Base-by-base conservation (phyloP, 768 basidiomycete genomes). In the Stropharia rugosoannulata region DNA sequence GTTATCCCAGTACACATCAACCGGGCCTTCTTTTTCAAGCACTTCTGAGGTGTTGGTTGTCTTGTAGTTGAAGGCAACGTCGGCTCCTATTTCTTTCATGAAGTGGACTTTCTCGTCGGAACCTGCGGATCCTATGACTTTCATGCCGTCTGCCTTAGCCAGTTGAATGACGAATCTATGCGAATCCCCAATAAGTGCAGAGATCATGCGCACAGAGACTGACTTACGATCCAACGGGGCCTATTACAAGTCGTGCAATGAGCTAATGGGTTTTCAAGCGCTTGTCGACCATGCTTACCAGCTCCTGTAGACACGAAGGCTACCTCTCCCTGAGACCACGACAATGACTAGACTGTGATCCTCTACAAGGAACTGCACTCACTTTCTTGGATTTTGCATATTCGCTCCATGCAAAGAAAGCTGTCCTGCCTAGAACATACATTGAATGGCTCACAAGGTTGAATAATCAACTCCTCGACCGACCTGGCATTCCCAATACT, bases 41-140 rank as follows among this genome's bases (percentile, higher is more conserved):
- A 86, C 71, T 15, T 85, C 80, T 1, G 63, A 64, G 0, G 80
- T 82, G 45, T 72, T 71, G 0, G 73, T 73, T 0, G 78, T 88
- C 75, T 91, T 87, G 71, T 87, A 90, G 67, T 90, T 89, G 74
- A 89, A 89, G 0, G 77, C 83, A 5, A 85, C 78, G 60, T 90
- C 87, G 0, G 82, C 81, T 0, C 87, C 88, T n/a, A 88, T 61
- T 2, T 76, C 75, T 47, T 76, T 77, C 68, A 86, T 68, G 62
- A 79, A 87, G 4, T 73, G 66, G 9, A 90, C 86, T 68, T 92
- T 90, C 48, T 87, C 84, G 15, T 89, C 86, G 0, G 82, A 80
- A 2, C 90, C 86, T 0, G 86, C 84, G 0, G 84, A 87, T 0
- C 81, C 86, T 45, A 92, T 86, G 38, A 90, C 89, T 61, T 84